Conservation (phyloP, 305 asterid species). For the Withania somnifera region DNA sequence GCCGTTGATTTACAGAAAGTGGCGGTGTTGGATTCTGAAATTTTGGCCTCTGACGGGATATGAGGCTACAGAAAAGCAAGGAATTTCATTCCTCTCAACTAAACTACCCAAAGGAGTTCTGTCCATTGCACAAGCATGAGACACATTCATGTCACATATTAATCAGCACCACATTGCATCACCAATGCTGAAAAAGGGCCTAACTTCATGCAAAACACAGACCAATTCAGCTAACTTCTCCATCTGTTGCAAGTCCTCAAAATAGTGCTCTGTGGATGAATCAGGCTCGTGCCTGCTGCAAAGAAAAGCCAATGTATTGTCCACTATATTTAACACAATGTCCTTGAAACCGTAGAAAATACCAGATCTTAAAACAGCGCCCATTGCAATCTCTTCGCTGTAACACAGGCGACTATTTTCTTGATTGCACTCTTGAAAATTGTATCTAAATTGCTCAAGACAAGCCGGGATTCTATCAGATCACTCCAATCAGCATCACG, state of each 20-base stretch:
- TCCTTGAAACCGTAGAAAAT: conserved; percentile 83
- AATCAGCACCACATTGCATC: conserved; percentile 93
- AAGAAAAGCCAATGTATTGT: conserved; percentile 58
- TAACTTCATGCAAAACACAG: conserved; percentile 59
- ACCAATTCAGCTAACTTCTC: conserved; percentile 79
- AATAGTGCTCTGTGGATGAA: conserved; percentile 46
- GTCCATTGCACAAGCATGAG: conserved; percentile 75
- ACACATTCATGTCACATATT: conserved; percentile 71
- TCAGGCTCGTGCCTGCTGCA: conserved; percentile 46
- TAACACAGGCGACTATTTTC: conserved; percentile 54
- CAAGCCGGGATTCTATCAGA: conserved; percentile 65
- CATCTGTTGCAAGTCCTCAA: conserved; percentile 73
- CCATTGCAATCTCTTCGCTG: conserved; percentile 47
- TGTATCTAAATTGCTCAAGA: conserved; percentile 56
- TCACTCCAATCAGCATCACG: conserved; percentile 86
- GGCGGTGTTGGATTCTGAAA: conserved; percentile 19
- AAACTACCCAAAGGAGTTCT: conserved; percentile 37
- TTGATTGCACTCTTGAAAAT: conserved; percentile 68
- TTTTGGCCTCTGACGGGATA: conserved; percentile 22
- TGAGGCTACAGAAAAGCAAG: conserved; percentile 21
- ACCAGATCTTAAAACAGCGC: conserved; percentile 74
- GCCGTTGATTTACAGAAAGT: conserved; percentile 28
- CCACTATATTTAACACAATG: conserved; percentile 72
- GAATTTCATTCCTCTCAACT: conserved; percentile 22
- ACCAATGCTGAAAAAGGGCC: conserved; percentile 71